These are phyloP conservation scores for Pythium plurisporium DNA, from an alignment of 352 stramenopile genomes.

Conservation along the genomic window DNA sequence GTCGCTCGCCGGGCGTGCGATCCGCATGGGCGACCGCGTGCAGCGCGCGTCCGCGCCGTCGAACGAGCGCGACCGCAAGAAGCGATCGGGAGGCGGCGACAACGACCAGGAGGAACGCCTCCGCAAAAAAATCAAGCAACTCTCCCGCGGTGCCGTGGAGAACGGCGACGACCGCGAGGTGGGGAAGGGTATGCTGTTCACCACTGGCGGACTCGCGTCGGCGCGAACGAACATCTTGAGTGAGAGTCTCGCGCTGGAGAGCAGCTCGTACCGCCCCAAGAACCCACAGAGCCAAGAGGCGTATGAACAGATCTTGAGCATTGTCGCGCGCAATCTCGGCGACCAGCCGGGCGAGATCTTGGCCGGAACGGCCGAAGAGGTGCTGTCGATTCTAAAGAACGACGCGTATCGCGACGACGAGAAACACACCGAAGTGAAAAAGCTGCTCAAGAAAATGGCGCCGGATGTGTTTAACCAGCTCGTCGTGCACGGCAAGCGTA, in stretches of 20 bases:
- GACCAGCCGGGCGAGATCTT: slow-evolving; percentile 91
- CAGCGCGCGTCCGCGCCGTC: slow-evolving; percentile 52
- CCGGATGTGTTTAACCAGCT: slow-evolving; percentile 74
- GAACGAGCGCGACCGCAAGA: slow-evolving; percentile 36
- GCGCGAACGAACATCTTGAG: slow-evolving; percentile 57
- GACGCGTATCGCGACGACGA: slow-evolving; percentile 83
- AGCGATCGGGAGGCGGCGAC: slow-evolving; percentile 23
- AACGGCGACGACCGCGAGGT: not conserved
- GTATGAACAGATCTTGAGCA: slow-evolving; percentile 87
- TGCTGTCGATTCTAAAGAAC: slow-evolving; percentile 91
- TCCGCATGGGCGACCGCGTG: slow-evolving; percentile 83
- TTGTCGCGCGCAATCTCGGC: slow-evolving; percentile 73
- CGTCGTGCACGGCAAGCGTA: slow-evolving; percentile 78
- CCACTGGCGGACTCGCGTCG: slow-evolving; percentile 39
- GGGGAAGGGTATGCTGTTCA: slow-evolving; percentile 43
- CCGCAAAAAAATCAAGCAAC: slow-evolving; percentile 70
- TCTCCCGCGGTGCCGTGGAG: slow-evolving; percentile 22
- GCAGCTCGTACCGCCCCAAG: slow-evolving; percentile 83
- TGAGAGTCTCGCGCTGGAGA: slow-evolving; percentile 70
- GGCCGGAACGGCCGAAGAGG: slow-evolving; percentile 87
- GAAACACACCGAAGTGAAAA: slow-evolving; percentile 76
- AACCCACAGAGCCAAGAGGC: slow-evolving; percentile 82
- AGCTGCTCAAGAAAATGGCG: slow-evolving; percentile 82
- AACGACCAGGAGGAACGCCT: slow-evolving; percentile 46
- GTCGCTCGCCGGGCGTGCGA: slow-evolving; percentile 65